Percentiles rank a stretch among this genome's conserved stretches.
Conservation (phyloP, 140 eudicot species). For the Stevia rebaudiana region DNA sequence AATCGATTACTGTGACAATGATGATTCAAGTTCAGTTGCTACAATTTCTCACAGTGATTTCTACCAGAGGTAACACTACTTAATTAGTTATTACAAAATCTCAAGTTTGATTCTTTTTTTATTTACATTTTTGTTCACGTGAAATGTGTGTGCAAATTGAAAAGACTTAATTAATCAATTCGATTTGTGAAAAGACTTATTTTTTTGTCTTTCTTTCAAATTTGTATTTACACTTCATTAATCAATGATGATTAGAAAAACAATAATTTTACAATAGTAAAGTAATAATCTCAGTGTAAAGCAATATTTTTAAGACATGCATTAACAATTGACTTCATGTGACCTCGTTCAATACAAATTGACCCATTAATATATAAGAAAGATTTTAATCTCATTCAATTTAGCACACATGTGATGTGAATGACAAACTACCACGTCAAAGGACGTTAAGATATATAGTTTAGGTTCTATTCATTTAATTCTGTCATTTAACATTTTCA, state of each 20-base stretch:
- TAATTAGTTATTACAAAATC: background rate
- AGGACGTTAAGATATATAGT: background rate
- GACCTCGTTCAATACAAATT: background rate
- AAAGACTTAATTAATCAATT: no score
- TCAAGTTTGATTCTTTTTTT: background rate
- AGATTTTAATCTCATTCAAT: no score
- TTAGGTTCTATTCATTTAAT: background rate
- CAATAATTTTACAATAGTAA: background rate
- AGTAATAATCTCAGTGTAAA: background rate
- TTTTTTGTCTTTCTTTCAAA: background rate
- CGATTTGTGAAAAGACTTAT: background rate
- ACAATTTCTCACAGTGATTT: conserved; percentile 47
- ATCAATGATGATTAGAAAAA: background rate
- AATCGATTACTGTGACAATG: conserved; percentile 10
- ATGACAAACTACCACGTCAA: background rate
- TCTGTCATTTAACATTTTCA: background rate
- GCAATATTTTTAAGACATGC: background rate
- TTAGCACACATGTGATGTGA: background rate
- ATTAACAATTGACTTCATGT: background rate
- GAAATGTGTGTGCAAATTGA: background rate
- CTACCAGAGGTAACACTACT: conserved; percentile 38
- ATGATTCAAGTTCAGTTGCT: conserved; percentile 46
- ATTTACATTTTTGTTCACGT: background rate
- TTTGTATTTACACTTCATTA: background rate
- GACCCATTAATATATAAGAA: no score